A percentile compares a stretch with the other conserved stretches of the same genome.
Conservation (phyloP, 345 rosid genomes). For the Hibiscus trionum region DNA sequence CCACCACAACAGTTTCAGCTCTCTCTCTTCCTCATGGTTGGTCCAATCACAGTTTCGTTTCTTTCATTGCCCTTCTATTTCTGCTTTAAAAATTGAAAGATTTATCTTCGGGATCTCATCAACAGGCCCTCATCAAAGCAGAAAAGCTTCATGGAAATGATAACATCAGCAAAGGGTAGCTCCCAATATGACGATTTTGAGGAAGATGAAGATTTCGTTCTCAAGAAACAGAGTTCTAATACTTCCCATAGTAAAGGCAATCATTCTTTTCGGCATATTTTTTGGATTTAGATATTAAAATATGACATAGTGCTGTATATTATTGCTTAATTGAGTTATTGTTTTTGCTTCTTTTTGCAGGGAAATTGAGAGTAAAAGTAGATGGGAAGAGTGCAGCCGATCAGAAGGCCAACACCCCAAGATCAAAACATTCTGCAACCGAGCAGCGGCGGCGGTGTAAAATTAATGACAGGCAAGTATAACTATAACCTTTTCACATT, state of each 20-base stretch:
- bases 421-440: slow-evolving; percentile 97
- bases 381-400: slow-evolving; percentile 41
- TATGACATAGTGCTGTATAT: not conserved
- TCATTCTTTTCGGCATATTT: not conserved
- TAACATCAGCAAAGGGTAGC: slow-evolving; percentile 63
- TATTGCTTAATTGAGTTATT: not conserved
- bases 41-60: slow-evolving; percentile 23
- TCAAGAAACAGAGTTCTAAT: slow-evolving; percentile 63
- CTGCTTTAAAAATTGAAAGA: not conserved
- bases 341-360: slow-evolving; percentile 21
- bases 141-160: slow-evolving; percentile 85
- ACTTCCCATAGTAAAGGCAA: slow-evolving; percentile 47
- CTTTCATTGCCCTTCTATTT: not conserved
- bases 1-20: slow-evolving; percentile 51
- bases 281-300: not conserved
- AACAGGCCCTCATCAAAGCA: slow-evolving; percentile 50
- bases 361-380: slow-evolving; percentile 54
- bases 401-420: slow-evolving; percentile 78
- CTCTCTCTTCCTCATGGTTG: slow-evolving; percentile 65
- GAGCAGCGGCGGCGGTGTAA: slow-evolving; percentile 97
- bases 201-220: slow-evolving; percentile 62
- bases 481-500: too few relatives aligned
- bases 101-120: not conserved
- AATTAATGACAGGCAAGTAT: slow-evolving; percentile 78
- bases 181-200: slow-evolving; percentile 57